phyloP scores from a whole-genome alignment of 805 yeast genomes.

The Jamesozyma jinghongensis region DNA sequence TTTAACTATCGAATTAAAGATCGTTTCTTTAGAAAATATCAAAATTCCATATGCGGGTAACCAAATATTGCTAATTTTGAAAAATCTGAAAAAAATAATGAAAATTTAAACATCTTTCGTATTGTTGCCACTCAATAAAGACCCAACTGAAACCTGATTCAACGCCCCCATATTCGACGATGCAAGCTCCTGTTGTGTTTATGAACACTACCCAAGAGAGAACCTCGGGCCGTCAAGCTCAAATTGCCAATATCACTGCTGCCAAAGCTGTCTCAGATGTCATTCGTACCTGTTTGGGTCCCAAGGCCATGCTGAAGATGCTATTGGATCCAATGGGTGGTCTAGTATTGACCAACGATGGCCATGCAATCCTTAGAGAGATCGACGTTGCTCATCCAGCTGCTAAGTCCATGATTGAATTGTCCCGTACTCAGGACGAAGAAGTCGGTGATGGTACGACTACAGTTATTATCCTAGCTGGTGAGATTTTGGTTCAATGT shows the following conservation, averaged over 20 bases:
- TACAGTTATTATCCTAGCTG: slow-evolving; percentile 92
- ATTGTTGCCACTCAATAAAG: neutral
- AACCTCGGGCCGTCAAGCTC: slow-evolving; percentile 96
- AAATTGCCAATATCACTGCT: slow-evolving; percentile 92
- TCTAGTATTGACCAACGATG: slow-evolving; percentile 93
- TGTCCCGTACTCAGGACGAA: slow-evolving; percentile 95
- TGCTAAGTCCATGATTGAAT: slow-evolving; percentile 96
- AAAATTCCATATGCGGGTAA: neutral
- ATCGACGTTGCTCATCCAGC: slow-evolving; percentile 98
- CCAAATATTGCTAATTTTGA: neutral
- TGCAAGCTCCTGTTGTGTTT: slow-evolving; percentile 82
- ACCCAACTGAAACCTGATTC: too few relatives aligned
- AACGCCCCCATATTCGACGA: neutral
- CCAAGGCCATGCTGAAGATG: slow-evolving; percentile 98
- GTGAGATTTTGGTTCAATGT: slow-evolving; percentile 91
- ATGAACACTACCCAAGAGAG: slow-evolving; percentile 86
- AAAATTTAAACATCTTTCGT: neutral
- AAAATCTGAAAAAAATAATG: neutral
- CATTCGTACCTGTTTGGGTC: slow-evolving; percentile 95
- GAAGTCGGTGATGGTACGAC: slow-evolving; percentile 99
- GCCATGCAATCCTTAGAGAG: slow-evolving; percentile 95
- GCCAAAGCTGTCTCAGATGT: slow-evolving; percentile 99
- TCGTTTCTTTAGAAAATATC: neutral
- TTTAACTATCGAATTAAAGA: neutral
- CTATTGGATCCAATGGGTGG: slow-evolving; percentile 91